These are phyloP conservation scores for Dipteronia dyeriana DNA, from an alignment of 345 rosid genomes.

Conservation along the genomic window DNA sequence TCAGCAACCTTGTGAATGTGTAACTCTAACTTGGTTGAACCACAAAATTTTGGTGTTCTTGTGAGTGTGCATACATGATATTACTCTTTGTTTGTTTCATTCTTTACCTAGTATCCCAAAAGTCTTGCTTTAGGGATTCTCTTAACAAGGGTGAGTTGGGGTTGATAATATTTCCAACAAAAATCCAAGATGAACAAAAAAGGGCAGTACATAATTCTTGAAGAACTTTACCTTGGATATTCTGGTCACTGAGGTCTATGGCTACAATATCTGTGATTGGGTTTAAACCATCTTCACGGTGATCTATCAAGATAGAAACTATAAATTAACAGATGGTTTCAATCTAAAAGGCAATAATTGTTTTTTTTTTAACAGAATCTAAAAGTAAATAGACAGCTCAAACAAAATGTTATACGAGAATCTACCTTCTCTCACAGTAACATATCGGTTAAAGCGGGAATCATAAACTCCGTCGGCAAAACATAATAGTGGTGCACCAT, in stretches of 20 bases:
- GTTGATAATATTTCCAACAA: not conserved
- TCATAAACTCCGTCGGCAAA: constrained; percentile 95
- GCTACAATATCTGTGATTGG: constrained; percentile 62
- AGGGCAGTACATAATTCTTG: not conserved
- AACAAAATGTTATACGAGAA: not conserved
- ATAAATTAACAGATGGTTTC: constrained; percentile 2
- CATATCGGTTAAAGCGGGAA: constrained; percentile 55
- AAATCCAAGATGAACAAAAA: not conserved
- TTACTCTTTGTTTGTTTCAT: constrained; percentile 1
- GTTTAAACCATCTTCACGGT: constrained; percentile 54
- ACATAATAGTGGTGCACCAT: constrained; percentile 59
- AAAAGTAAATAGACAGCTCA: not conserved
- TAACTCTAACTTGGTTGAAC: not conserved
- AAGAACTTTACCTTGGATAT: constrained; percentile 53
- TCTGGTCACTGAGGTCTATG: constrained; percentile 43
- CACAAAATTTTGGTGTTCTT: not conserved
- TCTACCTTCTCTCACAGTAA: constrained; percentile 88
- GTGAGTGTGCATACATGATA: not conserved
- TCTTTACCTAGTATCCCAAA: not conserved
- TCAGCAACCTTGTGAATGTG: not conserved
- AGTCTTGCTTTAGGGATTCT: not conserved
- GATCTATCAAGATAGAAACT: constrained; percentile 48
- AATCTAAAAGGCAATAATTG: not conserved
- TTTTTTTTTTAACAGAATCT: not conserved
- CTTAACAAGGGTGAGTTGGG: not conserved